Conservation (phyloP, 2,329 filamentous ascomycete genomes). For the Furcasterigmium sp. region DNA sequence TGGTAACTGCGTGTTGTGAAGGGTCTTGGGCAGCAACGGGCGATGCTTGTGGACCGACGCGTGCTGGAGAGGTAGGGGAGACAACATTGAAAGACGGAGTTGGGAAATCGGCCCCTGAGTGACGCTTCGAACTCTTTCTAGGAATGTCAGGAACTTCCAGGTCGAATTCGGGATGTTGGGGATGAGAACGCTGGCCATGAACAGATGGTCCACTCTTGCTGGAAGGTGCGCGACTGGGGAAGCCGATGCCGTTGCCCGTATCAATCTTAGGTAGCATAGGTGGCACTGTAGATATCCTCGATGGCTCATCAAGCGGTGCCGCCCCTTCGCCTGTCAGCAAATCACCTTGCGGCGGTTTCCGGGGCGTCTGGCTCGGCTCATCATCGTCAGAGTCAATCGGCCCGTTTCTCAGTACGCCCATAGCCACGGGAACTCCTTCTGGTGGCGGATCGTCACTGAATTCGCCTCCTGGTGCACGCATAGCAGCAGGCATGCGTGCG, state of each 20-base stretch:
- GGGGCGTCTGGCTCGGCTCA: conserved; percentile 15
- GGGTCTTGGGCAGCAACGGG: conserved; percentile 8
- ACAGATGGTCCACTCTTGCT: conserved; percentile 42
- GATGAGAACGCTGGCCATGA: conserved; percentile 21
- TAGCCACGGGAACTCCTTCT: conserved; percentile 60
- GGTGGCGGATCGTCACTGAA: conserved; percentile 63
- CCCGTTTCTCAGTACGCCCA: conserved; percentile 52
- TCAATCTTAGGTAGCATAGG: conserved; percentile 57
- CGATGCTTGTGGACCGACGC: neutral
- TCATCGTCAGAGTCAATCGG: conserved; percentile 59
- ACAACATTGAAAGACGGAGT: conserved; percentile 29
- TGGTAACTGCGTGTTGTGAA: neutral
- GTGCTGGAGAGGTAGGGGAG: conserved; percentile 9
- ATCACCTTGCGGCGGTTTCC: conserved; percentile 21
- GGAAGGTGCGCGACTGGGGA: conserved; percentile 60
- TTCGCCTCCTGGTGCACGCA: conserved; percentile 50
- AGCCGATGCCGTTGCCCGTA: conserved; percentile 51
- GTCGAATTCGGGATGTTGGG: conserved; percentile 11
- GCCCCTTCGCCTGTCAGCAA: conserved; percentile 40
- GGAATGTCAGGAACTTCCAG: conserved; percentile 54
- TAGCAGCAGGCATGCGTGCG: conserved; percentile 75
- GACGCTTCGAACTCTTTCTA: conserved; percentile 66
- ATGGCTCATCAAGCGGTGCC: conserved; percentile 34
- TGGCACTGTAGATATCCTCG: conserved; percentile 40
- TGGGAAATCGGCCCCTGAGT: conserved; percentile 35